Evolutionary conservation across 2,329 filamentous ascomycete genomes (phyloP), one percentile per base, ranked within the genome.

Genomic region (Colletotrichum cuscutae): DNA sequence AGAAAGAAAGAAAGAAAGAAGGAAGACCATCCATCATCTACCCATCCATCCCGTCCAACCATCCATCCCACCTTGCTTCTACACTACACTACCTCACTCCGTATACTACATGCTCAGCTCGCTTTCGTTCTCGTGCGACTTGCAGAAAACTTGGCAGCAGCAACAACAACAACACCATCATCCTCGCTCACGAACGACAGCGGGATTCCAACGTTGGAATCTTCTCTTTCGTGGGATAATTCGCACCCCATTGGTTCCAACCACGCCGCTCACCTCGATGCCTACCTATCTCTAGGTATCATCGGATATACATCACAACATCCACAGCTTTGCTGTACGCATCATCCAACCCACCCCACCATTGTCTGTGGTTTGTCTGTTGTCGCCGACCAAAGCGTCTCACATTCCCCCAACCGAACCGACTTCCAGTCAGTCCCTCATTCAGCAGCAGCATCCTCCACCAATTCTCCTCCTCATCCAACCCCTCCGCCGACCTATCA

Each of bases 351-450:
- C 30, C n/a, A 52, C 53, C 24, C 53, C 53, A 30, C 37, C 59
- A n/a, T 54, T 26, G 24, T 37, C 32, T 24, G 42, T 56, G 37
- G 8, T 42, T 32, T 52, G 22, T 46, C 42, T n/a, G 5, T 62
- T 56, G 60, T 69, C 32, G 58, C 70, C 42, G 54, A 72, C 59
- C 54, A 32, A 64, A 72, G 58, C 69, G 64, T 71, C 58, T 62
- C 64, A 42, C 22, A 22, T 52, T 61, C 28, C 24, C 68, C 46
- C 56, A 37, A 52, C 42, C 54, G 46, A 46, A 61, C 28, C 56
- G 28, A 54, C 69, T 9, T 67, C 37, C 13, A 61, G 42, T 37
- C 42, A 61, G 42, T 49, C 42, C 58, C 62, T 66, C 63, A 58
- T 58, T 22, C 32, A 6, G 24, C 32, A 6, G 24, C 26, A 6